Conservation (phyloP, 257 asterid species). For the Solanum rostratum region DNA sequence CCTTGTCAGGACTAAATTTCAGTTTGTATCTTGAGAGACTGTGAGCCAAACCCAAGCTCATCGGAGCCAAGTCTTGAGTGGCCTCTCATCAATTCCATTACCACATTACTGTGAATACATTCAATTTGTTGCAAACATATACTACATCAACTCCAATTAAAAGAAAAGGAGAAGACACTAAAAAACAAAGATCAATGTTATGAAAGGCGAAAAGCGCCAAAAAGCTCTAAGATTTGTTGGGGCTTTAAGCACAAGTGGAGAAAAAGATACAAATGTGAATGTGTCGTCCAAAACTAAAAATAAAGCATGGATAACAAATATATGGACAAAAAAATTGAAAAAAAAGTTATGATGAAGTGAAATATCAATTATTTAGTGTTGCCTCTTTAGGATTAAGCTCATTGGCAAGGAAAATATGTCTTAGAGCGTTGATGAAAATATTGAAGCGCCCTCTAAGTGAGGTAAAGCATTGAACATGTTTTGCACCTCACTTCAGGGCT, state of each 20-base stretch:
- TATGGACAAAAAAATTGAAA: too few species aligned
- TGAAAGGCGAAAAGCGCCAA: not conserved
- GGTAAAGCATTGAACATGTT: not conserved
- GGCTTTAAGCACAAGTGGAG: not conserved
- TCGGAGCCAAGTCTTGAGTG: slow-evolving; percentile 73
- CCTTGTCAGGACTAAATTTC: slow-evolving; percentile 87
- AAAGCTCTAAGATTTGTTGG: not conserved
- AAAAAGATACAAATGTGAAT: not conserved
- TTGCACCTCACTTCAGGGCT: not conserved
- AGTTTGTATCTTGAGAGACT: slow-evolving; percentile 70
- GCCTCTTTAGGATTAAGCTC: not conserved
- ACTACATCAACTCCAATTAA: not conserved
- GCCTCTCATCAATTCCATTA: slow-evolving; percentile 91
- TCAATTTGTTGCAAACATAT: slow-evolving; percentile 55
- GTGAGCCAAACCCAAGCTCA: slow-evolving; percentile 85
- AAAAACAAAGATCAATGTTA: not conserved
- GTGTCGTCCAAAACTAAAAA: not conserved
- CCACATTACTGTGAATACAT: slow-evolving; percentile 62
- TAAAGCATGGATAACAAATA: not conserved
- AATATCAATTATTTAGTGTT: not conserved
- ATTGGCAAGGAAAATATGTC: not conserved
- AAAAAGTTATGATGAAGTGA: not conserved
- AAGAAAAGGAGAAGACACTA: not conserved
- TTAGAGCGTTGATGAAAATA: not conserved
- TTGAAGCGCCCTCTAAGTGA: not conserved